A percentile compares a stretch with the other conserved stretches of the same genome.
phyloP scores from a whole-genome alignment of 768 basidiomycete species.

The Termitomyces eurrhizus region DNA sequence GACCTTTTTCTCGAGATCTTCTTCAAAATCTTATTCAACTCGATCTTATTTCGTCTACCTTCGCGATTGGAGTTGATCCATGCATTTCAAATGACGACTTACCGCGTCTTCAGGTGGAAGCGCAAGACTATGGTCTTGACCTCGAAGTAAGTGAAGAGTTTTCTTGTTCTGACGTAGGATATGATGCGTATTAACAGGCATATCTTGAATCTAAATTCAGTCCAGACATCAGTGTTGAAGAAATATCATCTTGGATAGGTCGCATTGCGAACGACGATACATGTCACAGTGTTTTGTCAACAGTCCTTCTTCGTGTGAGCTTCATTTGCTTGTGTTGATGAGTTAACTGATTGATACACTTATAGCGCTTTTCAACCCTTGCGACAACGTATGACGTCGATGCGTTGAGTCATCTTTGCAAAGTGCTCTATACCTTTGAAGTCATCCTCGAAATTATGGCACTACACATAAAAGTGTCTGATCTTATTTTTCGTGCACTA shows the following conservation, averaged over 20 bases:
- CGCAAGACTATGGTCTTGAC: conserved; percentile 55
- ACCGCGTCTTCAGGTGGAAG: conserved; percentile 52
- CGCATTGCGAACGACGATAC: conserved; percentile 53
- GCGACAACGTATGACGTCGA: conserved; percentile 59
- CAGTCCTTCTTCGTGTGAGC: conserved; percentile 53
- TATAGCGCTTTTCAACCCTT: conserved; percentile 56
- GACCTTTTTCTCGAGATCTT: conserved; percentile 43
- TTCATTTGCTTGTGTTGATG: background rate
- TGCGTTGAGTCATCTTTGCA: conserved; percentile 66
- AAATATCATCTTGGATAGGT: conserved; percentile 35
- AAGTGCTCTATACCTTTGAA: conserved; percentile 56
- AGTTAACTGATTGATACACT: background rate
- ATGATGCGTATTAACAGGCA: conserved; percentile 27
- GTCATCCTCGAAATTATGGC: conserved; percentile 64
- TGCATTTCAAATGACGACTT: conserved; percentile 43
- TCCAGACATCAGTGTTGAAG: conserved; percentile 40
- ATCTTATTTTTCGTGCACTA: conserved; percentile 61
- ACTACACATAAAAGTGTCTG: conserved; percentile 60
- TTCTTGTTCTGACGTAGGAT: conserved; percentile 5
- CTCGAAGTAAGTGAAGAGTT: conserved; percentile 43
- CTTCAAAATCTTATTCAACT: conserved; percentile 51
- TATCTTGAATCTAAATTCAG: conserved; percentile 59
- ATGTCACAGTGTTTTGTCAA: conserved; percentile 56
- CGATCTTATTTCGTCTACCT: conserved; percentile 51
- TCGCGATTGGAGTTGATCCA: conserved; percentile 50